Evolutionary conservation across 2,329 filamentous ascomycete species (phyloP).

Genomic region (Ophiocordyceps polyrhachis-furcata): DNA sequence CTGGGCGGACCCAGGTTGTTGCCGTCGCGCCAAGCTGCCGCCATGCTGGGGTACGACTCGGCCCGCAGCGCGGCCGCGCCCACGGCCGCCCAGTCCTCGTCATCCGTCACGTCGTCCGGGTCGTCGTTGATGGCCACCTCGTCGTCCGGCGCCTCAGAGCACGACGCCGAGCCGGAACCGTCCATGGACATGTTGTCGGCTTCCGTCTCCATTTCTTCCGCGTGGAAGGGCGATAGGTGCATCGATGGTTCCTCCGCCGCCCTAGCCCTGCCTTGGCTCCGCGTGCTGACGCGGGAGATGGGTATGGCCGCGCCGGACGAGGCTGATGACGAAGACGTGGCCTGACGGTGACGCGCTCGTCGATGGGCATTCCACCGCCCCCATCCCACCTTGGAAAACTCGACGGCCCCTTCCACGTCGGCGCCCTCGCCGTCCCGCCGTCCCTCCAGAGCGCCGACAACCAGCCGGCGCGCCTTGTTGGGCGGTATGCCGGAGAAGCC

Average conservation of each 20-base stretch:
- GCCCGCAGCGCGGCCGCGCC: constrained; percentile 69
- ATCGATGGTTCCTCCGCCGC: constrained; percentile 51
- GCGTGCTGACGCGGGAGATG: constrained; percentile 27
- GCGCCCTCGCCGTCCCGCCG: constrained; percentile 40
- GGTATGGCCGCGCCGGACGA: constrained; percentile 34
- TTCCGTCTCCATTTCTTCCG: constrained; percentile 52
- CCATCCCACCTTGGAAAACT: constrained; percentile 95
- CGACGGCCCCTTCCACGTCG: constrained; percentile 43
- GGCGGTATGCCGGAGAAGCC: constrained; percentile 81
- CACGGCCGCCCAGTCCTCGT: constrained; percentile 88
- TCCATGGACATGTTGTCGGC: constrained; percentile 90
- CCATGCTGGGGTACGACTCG: constrained; percentile 39
- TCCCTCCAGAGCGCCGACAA: constrained; percentile 82
- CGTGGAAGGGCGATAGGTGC: constrained; percentile 57
- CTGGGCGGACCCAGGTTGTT: constrained; percentile 22
- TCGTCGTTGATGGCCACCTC: constrained; percentile 52
- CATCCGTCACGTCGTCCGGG: constrained; percentile 73
- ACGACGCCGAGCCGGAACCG: constrained; percentile 50
- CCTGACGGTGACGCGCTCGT: constrained; percentile 33
- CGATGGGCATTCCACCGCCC: constrained; percentile 81
- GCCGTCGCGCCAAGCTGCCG: constrained; percentile 33
- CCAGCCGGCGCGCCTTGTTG: constrained; percentile 73
- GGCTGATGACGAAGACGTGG: constrained; percentile 16
- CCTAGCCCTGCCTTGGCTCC: constrained; percentile 27
- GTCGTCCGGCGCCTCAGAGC: constrained; percentile 55